Base-by-base conservation (phyloP, 1,284 basidiomycete genomes). In the Fomitopsis schrenkii region DNA sequence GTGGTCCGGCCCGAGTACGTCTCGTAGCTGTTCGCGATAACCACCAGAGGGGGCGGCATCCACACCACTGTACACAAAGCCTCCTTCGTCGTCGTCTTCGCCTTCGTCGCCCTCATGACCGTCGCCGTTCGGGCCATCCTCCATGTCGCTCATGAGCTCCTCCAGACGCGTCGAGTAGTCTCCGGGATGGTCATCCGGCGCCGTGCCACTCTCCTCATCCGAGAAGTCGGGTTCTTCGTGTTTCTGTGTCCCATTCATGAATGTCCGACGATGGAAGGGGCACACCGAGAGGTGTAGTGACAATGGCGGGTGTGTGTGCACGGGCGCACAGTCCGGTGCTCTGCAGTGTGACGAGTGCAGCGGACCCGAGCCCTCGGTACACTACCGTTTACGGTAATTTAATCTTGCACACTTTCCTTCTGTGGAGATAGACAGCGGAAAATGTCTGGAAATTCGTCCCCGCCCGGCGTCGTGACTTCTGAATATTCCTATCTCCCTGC, bases 91-190 rank as follows among this genome's bases (percentile, higher is more conserved):
- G 2, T 80, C 83, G 19, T 79, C 77, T 2, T 79, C 77, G 2
- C 75, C 77, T 4, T 73, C 75, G n/a, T 17, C 30, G 10, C 7
- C 44, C 44, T 75, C 75, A 8, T 75, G 75, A 8, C 71, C 72
- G 9, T 75, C 73, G 33, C 71, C 72, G 17, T 72, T 76, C 35
- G 71, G 55, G 14, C 55, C 59, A 28, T 66, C 65, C 42, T 73
- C 74, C 36, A 71, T 72, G 54, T 77, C 77, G 55, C 80, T 81
- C 60, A 93, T 81, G 30, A 92, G 77, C 66, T 93, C 91, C 55
- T 85, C 86, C 83, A 93, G 86, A 62, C 84, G 86, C 46, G 85
- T 77, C 7, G 88, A 84, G 70, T 93, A 93, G 71, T 88, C 84
- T 2, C 83, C 85, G 26, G 65, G 72, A 61, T 77, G 66, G 59